A percentile compares a stretch with the other conserved stretches of the same genome.
These are phyloP conservation scores for Saccharomyces hybrid DNA, from an alignment of 1,139 yeast species.

Conservation along the genomic window DNA sequence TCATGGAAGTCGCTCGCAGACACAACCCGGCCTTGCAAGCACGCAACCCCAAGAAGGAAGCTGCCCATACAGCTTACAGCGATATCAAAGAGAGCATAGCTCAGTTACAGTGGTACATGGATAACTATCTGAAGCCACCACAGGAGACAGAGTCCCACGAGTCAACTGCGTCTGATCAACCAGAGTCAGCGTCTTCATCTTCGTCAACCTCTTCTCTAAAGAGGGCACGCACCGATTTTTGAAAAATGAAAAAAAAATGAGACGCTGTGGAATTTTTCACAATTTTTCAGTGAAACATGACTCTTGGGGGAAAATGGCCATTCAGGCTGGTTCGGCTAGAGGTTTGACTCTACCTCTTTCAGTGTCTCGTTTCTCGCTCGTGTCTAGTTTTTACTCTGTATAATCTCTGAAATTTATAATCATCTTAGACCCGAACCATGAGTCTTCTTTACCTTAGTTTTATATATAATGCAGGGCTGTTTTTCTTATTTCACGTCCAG, in stretches of 20 bases:
- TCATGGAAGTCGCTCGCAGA: constrained; percentile 72
- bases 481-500: neutral
- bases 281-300: neutral
- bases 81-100: constrained; percentile 86
- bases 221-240: neutral
- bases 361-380: neutral
- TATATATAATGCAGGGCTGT: neutral
- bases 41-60: constrained; percentile 53
- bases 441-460: neutral
- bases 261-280: neutral
- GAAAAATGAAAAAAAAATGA: neutral
- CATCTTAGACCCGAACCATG: neutral
- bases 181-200: neutral
- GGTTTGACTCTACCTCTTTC: neutral
- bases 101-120: constrained; percentile 72
- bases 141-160: constrained; percentile 18
- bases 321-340: neutral
- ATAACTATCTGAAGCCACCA: constrained; percentile 44
- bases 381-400: neutral
- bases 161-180: neutral
- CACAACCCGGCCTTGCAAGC: constrained; percentile 56
- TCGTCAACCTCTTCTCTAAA: neutral
- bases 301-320: neutral
- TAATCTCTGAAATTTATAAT: neutral
- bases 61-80: constrained; percentile 74